Evolutionary conservation across 768 basidiomycete species (phyloP).

Genomic region (Arthromyces matolae): DNA sequence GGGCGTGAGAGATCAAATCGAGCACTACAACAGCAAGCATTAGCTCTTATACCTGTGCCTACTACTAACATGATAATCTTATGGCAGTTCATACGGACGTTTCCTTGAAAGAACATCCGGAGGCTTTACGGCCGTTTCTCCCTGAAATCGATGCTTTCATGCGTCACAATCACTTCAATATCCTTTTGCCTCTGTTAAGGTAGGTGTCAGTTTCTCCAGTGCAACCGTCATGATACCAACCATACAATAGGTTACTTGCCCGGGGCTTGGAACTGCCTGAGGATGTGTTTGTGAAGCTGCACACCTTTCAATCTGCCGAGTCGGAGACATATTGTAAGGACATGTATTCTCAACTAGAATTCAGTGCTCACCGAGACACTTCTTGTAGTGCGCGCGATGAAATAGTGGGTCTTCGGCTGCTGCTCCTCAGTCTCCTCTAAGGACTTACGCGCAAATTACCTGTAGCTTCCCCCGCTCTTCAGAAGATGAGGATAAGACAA

Average conservation of each 20-base stretch:
- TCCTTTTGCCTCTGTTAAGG: conserved; percentile 35
- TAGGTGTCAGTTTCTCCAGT: conserved; percentile 34
- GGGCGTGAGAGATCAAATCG: conserved; percentile 61
- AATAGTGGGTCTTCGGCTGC: conserved; percentile 33
- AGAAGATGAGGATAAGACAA: conserved; percentile 39
- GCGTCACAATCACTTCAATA: conserved; percentile 32
- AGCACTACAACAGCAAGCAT: conserved; percentile 56
- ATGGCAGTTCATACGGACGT: conserved; percentile 31
- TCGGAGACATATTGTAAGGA: conserved; percentile 34
- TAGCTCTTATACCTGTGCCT: not conserved
- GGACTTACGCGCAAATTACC: conserved; percentile 27
- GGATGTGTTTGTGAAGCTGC: conserved; percentile 36
- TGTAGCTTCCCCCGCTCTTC: conserved; percentile 35
- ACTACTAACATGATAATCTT: not conserved
- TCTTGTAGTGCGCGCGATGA: conserved; percentile 41
- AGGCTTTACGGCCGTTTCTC: conserved; percentile 32
- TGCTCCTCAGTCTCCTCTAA: conserved; percentile 39
- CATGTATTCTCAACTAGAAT: not conserved
- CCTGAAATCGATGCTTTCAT: conserved; percentile 34
- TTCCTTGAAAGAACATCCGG: conserved; percentile 29
- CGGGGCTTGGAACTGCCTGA: conserved; percentile 44
- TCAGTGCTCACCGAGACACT: conserved; percentile 33
- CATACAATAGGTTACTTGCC: conserved; percentile 27
- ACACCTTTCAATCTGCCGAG: conserved; percentile 30
- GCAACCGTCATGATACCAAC: too few species aligned